phyloP scores from a whole-genome alignment of 108 stramenopile genomes.

The Mayamaea pseudoterrestris region DNA sequence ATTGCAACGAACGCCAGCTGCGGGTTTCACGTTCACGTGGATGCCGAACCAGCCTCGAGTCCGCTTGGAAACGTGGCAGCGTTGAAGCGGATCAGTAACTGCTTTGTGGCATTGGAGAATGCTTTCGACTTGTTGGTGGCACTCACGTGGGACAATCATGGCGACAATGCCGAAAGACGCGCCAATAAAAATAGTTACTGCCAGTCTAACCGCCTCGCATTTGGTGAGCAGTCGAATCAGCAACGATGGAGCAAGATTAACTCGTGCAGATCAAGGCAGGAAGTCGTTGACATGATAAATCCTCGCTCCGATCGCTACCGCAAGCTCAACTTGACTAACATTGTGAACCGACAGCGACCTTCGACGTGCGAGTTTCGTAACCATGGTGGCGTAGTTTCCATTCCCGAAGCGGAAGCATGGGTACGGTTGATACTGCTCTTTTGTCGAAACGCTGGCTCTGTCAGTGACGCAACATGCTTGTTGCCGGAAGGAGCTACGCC shows the following conservation, averaged over 20 bases:
- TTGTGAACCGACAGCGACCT: slow-evolving; percentile 3
- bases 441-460: slow-evolving; percentile 9
- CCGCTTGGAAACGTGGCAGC: background rate
- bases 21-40: slow-evolving; percentile 8
- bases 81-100: background rate
- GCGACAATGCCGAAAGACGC: background rate
- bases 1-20: slow-evolving; percentile 7
- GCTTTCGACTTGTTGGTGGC: slow-evolving; percentile 8
- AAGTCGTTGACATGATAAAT: slow-evolving; percentile 6
- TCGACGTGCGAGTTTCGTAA: slow-evolving; percentile 11
- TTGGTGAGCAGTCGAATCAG: slow-evolving; percentile 3
- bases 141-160: too few species aligned
- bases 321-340: slow-evolving; percentile 11
- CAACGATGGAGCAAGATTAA: slow-evolving; percentile 4
- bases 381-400: slow-evolving; percentile 7
- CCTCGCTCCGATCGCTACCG: slow-evolving; percentile 10
- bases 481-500: too few species aligned
- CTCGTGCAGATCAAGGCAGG: background rate
- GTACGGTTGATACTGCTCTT: slow-evolving; percentile 4
- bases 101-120: slow-evolving; percentile 10
- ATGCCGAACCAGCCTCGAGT: slow-evolving; percentile 2
- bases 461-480: too few species aligned
- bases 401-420: slow-evolving; percentile 10
- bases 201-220: slow-evolving; percentile 6
- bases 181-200: slow-evolving; percentile 3